A percentile compares a stretch with the other conserved stretches of the same genome.
Conservation (phyloP, 768 basidiomycete species). For the Naematelia aurantialba region DNA sequence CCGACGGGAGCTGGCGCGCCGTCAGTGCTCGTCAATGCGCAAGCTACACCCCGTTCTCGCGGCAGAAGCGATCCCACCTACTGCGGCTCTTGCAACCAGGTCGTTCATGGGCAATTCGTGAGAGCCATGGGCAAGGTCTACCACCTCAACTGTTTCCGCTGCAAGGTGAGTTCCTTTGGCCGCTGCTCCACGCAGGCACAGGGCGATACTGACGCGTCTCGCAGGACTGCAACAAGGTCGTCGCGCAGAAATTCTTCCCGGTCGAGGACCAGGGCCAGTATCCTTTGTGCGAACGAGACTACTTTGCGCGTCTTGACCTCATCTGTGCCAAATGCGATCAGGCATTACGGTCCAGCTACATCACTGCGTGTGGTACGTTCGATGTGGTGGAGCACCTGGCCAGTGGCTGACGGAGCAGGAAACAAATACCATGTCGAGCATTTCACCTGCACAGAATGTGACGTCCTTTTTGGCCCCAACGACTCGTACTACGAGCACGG, state of each 20-base stretch:
- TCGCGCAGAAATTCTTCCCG: constrained; percentile 98
- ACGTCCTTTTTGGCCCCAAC: constrained; percentile 92
- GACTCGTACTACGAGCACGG: constrained; percentile 99
- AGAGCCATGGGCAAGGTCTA: constrained; percentile 88
- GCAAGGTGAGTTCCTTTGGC: constrained; percentile 64
- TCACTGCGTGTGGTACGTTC: constrained; percentile 92
- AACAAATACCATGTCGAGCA: constrained; percentile 99
- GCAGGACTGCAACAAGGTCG: constrained; percentile 93
- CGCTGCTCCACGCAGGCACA: not conserved
- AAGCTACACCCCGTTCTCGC: constrained; percentile 6
- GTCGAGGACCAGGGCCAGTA: constrained; percentile 86
- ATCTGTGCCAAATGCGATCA: constrained; percentile 94
- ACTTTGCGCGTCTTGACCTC: constrained; percentile 90
- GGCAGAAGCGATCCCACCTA: constrained; percentile 25
- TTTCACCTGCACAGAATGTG: constrained; percentile 95
- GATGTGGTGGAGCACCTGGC: not conserved
- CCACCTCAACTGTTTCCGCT: constrained; percentile 97
- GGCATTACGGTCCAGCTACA: constrained; percentile 93
- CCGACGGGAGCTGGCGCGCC: constrained; percentile 8
- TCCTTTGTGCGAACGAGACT: constrained; percentile 97
- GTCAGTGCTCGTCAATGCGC: constrained; percentile 1
- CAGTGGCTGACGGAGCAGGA: constrained; percentile 55
- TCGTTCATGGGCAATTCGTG: constrained; percentile 90
- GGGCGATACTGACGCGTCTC: constrained; percentile 2
- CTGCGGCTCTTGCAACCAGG: constrained; percentile 51